phyloP scores from a whole-genome alignment of 2,329 filamentous ascomycete species.

The Raffaelea deltoideospora region DNA sequence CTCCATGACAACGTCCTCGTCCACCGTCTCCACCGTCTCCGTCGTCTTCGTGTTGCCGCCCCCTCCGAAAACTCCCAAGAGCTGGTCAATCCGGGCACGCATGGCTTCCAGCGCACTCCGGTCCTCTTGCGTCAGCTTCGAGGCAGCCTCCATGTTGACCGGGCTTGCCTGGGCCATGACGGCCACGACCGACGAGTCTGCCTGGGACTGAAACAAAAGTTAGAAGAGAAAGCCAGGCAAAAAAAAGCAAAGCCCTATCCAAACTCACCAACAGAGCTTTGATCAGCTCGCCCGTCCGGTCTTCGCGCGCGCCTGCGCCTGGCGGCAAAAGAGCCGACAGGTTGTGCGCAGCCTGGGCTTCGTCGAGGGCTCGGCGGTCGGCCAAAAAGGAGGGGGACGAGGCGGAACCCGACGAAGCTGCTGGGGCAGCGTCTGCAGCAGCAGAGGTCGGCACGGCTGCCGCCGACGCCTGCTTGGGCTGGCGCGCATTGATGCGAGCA shows the following conservation, averaged over 20 bases:
- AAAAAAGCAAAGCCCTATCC: no score
- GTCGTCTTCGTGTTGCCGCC: not conserved
- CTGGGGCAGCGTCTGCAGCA: not conserved
- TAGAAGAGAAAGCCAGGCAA: not conserved
- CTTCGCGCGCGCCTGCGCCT: not conserved
- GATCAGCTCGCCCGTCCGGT: slow-evolving; percentile 32
- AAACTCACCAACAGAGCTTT: slow-evolving; percentile 48
- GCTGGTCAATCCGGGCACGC: slow-evolving; percentile 21
- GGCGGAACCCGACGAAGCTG: not conserved
- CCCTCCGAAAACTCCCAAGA: slow-evolving; percentile 2
- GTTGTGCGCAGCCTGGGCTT: slow-evolving; percentile 52
- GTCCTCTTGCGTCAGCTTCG: slow-evolving; percentile 26
- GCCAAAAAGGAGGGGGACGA: slow-evolving; percentile 7
- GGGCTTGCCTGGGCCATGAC: slow-evolving; percentile 34
- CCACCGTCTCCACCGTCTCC: not conserved
- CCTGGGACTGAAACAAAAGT: slow-evolving; percentile 22
- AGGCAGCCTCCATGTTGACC: slow-evolving; percentile 21
- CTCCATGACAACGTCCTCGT: slow-evolving; percentile 4
- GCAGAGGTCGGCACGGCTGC: not conserved
- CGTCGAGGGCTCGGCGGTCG: slow-evolving; percentile 33
- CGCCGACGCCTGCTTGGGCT: not conserved
- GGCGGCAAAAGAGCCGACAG: slow-evolving; percentile 19
- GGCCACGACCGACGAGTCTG: slow-evolving; percentile 27
- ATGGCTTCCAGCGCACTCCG: slow-evolving; percentile 30
- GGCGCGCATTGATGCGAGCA: slow-evolving; percentile 5